phyloP scores from a whole-genome alignment of 2,329 filamentous ascomycete genomes.

The Claviceps sp. region DNA sequence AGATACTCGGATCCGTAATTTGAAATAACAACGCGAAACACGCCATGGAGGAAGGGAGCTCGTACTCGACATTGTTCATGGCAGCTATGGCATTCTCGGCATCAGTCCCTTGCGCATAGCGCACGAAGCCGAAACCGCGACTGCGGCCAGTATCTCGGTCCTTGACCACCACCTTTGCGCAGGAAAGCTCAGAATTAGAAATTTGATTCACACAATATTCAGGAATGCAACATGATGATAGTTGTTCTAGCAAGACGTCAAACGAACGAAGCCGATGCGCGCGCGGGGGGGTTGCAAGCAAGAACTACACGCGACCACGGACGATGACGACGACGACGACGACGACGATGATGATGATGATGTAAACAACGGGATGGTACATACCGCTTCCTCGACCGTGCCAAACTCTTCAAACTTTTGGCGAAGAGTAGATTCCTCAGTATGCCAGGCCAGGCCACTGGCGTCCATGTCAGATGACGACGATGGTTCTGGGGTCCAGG shows the following conservation, averaged over 20 bases:
- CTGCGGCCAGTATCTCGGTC: conserved; percentile 93
- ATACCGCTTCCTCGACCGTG: conserved; percentile 84
- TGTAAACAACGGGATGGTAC: conserved; percentile 24
- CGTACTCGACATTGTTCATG: conserved; percentile 89
- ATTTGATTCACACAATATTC: conserved; percentile 5
- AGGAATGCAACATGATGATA: neutral
- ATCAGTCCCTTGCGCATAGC: conserved; percentile 65
- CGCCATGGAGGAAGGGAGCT: conserved; percentile 7
- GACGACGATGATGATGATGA: neutral
- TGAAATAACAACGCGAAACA: neutral
- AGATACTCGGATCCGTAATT: neutral
- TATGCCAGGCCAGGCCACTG: conserved; percentile 97
- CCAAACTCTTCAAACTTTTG: conserved; percentile 90
- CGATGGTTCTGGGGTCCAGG: too few species aligned
- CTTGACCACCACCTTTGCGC: conserved; percentile 77
- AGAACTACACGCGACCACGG: neutral
- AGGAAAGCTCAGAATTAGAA: conserved; percentile 10
- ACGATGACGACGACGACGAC: neutral
- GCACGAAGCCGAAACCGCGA: conserved; percentile 94
- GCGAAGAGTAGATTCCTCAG: conserved; percentile 74
- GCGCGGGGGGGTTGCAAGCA: neutral
- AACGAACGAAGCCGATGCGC: neutral
- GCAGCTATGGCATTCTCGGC: conserved; percentile 61
- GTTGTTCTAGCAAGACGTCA: neutral
- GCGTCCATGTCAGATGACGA: conserved; percentile 8